Evolutionary conservation across 306 rosid genomes (phyloP).

Genomic region (Calophaca sinica): DNA sequence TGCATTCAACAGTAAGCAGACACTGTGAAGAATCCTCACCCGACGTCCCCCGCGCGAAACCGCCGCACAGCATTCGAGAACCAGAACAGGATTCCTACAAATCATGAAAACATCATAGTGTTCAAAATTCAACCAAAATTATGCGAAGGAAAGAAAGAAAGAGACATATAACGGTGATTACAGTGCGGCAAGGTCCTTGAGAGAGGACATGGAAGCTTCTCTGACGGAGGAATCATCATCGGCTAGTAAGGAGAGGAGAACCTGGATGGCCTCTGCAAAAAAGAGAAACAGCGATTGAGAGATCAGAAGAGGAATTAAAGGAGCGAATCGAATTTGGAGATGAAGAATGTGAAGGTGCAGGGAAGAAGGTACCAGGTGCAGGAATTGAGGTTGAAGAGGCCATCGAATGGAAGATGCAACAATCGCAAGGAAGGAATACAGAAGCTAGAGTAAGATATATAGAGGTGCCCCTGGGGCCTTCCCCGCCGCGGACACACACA

Average conservation of each 20-base stretch:
- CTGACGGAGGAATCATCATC: slow-evolving; percentile 85
- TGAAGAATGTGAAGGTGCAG: background rate
- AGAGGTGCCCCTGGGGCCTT: background rate
- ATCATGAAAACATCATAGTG: background rate
- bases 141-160: background rate
- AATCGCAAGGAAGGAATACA: background rate
- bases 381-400: slow-evolving; percentile 73
- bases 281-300: slow-evolving; percentile 15
- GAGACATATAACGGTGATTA: slow-evolving; percentile 36
- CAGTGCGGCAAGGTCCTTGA: slow-evolving; percentile 79
- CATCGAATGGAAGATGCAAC: slow-evolving; percentile 56
- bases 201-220: slow-evolving; percentile 83
- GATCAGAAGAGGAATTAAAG: slow-evolving; percentile 37
- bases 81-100: slow-evolving; percentile 77
- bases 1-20: background rate
- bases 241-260: slow-evolving; percentile 78
- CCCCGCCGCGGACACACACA: slow-evolving; percentile 29
- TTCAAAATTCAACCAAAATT: slow-evolving; percentile 24
- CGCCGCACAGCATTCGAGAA: slow-evolving; percentile 84
- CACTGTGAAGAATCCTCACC: slow-evolving; percentile 47
- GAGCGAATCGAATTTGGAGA: slow-evolving; percentile 22
- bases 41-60: slow-evolving; percentile 94
- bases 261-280: slow-evolving; percentile 82
- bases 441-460: background rate
- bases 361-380: slow-evolving; percentile 67